Evolutionary conservation across 331 rosid genomes (phyloP).

Genomic region (Prunus yedoensis): DNA sequence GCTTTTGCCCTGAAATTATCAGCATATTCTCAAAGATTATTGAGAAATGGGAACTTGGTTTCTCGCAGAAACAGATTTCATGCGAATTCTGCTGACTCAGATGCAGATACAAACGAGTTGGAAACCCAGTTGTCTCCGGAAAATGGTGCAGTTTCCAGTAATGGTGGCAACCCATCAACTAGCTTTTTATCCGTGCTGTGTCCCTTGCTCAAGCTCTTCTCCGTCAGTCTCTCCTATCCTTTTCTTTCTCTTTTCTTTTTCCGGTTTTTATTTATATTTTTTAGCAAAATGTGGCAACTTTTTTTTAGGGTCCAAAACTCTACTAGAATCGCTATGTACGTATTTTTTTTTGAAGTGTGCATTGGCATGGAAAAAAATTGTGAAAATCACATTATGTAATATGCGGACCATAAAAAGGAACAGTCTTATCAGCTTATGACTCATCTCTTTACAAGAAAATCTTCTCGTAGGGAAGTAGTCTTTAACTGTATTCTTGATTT

Average conservation of each 20-base stretch:
- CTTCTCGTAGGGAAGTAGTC: too few relatives aligned
- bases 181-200: slow-evolving; percentile 67
- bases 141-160: background rate
- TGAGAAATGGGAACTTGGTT: slow-evolving; percentile 17
- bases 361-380: too few relatives aligned
- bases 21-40: slow-evolving; percentile 9
- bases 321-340: too few relatives aligned
- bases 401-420: too few relatives aligned
- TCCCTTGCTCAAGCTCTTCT: slow-evolving; percentile 76
- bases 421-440: too few relatives aligned
- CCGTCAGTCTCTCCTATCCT: slow-evolving; percentile 39
- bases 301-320: too few relatives aligned
- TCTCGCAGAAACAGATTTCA: slow-evolving; percentile 34
- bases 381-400: too few relatives aligned
- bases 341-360: too few relatives aligned
- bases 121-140: background rate
- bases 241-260: background rate
- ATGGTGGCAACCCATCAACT: slow-evolving; percentile 5
- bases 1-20: slow-evolving; percentile 20
- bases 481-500: too few relatives aligned
- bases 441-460: too few relatives aligned
- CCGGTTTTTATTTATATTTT: too few relatives aligned
- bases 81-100: slow-evolving; percentile 43
- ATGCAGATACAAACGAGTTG: slow-evolving; percentile 31
- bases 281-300: too few relatives aligned